These are phyloP conservation scores for Candida verbasci DNA, from an alignment of 805 yeast genomes.

Conservation along the genomic window DNA sequence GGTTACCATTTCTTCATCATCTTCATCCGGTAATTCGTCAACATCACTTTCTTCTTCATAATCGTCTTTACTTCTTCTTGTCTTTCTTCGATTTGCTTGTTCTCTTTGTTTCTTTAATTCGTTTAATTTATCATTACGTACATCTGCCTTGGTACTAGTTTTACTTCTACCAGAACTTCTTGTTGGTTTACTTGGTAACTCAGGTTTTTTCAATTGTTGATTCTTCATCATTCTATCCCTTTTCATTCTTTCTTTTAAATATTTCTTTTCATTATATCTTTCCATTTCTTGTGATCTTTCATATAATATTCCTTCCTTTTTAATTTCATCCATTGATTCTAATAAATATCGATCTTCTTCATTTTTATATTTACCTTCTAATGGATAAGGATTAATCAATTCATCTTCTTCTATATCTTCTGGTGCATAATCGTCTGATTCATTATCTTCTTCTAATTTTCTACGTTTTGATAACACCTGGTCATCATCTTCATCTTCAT, in stretches of 20 bases:
- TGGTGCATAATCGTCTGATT: conserved; percentile 25
- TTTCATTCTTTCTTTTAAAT: conserved; percentile 77
- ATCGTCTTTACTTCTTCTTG: conserved; percentile 33
- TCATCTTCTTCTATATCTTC: conserved; percentile 29
- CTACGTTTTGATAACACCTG: conserved; percentile 9
- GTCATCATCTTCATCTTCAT: conserved; percentile 7
- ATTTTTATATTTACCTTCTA: conserved; percentile 87
- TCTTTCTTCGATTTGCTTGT: conserved; percentile 45
- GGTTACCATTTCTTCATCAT: conserved; percentile 35
- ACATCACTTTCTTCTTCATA: conserved; percentile 36
- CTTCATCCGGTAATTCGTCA: conserved; percentile 41
- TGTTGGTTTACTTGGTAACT: conserved; percentile 28
- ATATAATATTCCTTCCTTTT: conserved; percentile 84
- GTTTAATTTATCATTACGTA: conserved; percentile 53
- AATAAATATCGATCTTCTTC: conserved; percentile 65
- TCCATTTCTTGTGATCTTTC: conserved; percentile 93
- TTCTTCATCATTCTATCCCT: conserved; percentile 35
- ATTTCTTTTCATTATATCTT: conserved; percentile 76
- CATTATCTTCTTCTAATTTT: conserved; percentile 17
- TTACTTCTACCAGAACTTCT: conserved; percentile 37
- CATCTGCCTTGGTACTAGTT: conserved; percentile 24
- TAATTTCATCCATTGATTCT: conserved; percentile 81
- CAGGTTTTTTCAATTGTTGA: conserved; percentile 7
- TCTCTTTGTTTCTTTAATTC: conserved; percentile 76
- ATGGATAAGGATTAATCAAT: conserved; percentile 75